These are phyloP conservation scores for Xylaria sp. DNA, from an alignment of 2,329 filamentous ascomycete species.

Conservation along the genomic window DNA sequence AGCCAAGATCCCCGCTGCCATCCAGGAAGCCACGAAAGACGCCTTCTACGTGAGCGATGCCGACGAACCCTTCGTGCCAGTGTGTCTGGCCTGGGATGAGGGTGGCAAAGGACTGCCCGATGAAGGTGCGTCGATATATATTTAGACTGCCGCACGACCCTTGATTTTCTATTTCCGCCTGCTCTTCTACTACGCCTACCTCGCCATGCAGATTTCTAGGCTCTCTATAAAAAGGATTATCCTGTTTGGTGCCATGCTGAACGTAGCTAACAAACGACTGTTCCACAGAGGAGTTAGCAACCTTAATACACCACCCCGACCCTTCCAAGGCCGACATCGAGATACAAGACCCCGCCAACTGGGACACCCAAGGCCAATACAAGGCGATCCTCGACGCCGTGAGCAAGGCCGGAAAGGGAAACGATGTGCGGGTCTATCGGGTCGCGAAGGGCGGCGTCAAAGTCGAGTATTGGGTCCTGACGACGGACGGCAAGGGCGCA, in stretches of 20 bases:
- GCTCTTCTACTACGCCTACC: neutral
- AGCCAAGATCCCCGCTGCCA: slow-evolving; percentile 67
- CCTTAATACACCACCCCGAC: slow-evolving; percentile 69
- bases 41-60: slow-evolving; percentile 82
- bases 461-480: slow-evolving; percentile 83
- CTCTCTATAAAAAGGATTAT: neutral
- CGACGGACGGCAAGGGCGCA: slow-evolving; percentile 65
- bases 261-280: slow-evolving; percentile 13
- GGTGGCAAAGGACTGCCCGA: slow-evolving; percentile 64
- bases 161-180: neutral
- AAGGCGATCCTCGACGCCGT: slow-evolving; percentile 74
- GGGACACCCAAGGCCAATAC: slow-evolving; percentile 79
- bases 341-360: slow-evolving; percentile 74
- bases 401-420: slow-evolving; percentile 68
- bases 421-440: slow-evolving; percentile 78
- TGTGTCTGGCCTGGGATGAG: slow-evolving; percentile 71
- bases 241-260: neutral
- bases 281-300: slow-evolving; percentile 72
- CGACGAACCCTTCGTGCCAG: slow-evolving; percentile 85
- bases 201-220: neutral
- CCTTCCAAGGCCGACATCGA: slow-evolving; percentile 67
- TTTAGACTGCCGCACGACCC: slow-evolving; percentile 1
- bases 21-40: slow-evolving; percentile 63
- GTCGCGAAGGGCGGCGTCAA: slow-evolving; percentile 71
- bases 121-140: slow-evolving; percentile 62